These are phyloP conservation scores for Anethum foeniculum DNA, from an alignment of 140 eudicot species.

Conservation along the genomic window DNA sequence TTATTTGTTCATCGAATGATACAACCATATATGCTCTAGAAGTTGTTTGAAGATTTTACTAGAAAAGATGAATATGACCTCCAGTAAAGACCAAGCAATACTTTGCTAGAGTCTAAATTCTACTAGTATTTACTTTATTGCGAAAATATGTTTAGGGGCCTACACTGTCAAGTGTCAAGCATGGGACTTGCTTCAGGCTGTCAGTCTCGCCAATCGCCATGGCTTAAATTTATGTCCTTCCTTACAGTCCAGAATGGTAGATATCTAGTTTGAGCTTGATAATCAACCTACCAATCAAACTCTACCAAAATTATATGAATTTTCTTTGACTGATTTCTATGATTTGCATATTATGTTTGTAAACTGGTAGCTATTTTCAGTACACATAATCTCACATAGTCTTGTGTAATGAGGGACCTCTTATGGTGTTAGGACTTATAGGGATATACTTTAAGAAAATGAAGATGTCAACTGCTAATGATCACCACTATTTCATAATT, in stretches of 20 bases:
- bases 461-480: background rate
- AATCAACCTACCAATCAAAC: background rate
- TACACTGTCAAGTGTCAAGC: slow-evolving; percentile 1
- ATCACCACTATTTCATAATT: background rate
- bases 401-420: background rate
- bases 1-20: background rate
- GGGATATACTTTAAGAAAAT: background rate
- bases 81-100: background rate
- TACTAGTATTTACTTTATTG: background rate
- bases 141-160: background rate
- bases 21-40: background rate
- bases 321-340: background rate
- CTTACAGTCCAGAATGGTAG: background rate
- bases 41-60: background rate
- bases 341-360: background rate
- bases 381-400: background rate
- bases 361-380: background rate
- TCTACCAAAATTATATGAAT: background rate
- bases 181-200: background rate
- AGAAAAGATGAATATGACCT: background rate
- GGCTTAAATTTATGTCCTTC: background rate
- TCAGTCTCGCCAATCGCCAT: background rate
- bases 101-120: background rate
- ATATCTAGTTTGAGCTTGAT: background rate
- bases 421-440: background rate